Evolutionary conservation across 2,329 filamentous ascomycete species (phyloP).

Genomic region (Pseudopyrenochaeta lycopersici): DNA sequence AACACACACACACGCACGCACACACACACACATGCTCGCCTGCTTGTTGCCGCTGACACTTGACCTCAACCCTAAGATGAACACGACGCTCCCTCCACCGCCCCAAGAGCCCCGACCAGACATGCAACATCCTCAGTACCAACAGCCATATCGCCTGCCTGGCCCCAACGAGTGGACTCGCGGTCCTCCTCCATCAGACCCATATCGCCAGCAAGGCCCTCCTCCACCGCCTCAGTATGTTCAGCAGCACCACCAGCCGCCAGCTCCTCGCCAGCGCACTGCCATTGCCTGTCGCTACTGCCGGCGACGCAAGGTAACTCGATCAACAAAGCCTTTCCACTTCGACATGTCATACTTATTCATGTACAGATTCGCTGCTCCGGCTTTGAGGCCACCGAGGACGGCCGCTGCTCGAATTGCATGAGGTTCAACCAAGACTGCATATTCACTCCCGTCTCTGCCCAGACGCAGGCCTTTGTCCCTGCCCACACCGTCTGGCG

Average conservation of each 20-base stretch:
- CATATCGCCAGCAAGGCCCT: slow-evolving; percentile 48
- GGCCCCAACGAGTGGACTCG: slow-evolving; percentile 57
- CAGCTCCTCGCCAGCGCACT: slow-evolving; percentile 67
- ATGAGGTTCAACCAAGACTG: slow-evolving; percentile 78
- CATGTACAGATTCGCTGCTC: slow-evolving; percentile 74
- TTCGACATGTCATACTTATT: slow-evolving; percentile 23
- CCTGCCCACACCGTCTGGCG: slow-evolving; percentile 73
- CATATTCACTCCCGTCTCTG: slow-evolving; percentile 79
- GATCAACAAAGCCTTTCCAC: not conserved
- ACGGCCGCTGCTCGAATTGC: slow-evolving; percentile 78
- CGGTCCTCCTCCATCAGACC: slow-evolving; percentile 49
- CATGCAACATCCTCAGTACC: slow-evolving; percentile 57
- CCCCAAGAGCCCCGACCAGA: slow-evolving; percentile 51
- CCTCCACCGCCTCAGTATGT: slow-evolving; percentile 53
- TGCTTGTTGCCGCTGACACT: slow-evolving; percentile 25
- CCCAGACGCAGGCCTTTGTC: slow-evolving; percentile 77
- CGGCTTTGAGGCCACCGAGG: slow-evolving; percentile 75
- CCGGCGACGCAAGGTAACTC: slow-evolving; percentile 64
- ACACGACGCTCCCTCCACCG: slow-evolving; percentile 42
- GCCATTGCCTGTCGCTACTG: slow-evolving; percentile 70
- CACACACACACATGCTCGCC: not conserved
- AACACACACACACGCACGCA: not conserved
- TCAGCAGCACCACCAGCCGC: slow-evolving; percentile 50
- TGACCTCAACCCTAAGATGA: slow-evolving; percentile 36
- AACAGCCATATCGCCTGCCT: slow-evolving; percentile 55